A percentile compares a stretch with the other conserved stretches of the same genome.
phyloP scores from a whole-genome alignment of 768 basidiomycete species.

The Sistotremastrum suecicum region DNA sequence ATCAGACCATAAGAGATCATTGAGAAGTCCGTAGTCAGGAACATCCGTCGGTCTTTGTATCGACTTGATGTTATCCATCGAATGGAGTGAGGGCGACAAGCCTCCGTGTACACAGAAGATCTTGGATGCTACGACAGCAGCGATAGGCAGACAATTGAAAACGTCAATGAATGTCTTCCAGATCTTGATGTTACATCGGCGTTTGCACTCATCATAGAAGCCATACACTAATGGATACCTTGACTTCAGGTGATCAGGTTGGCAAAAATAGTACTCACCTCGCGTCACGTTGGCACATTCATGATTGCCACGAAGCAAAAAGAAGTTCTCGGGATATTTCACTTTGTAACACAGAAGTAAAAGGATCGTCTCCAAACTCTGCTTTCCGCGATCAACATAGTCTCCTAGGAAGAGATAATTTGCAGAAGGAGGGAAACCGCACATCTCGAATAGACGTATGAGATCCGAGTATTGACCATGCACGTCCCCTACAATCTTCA shows the following conservation, averaged over 20 bases:
- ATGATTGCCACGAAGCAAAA: slow-evolving; percentile 93
- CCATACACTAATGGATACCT: slow-evolving; percentile 63
- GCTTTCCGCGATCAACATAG: slow-evolving; percentile 98
- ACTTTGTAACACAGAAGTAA: slow-evolving; percentile 97
- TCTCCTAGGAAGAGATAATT: slow-evolving; percentile 99
- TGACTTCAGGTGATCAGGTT: slow-evolving; percentile 7
- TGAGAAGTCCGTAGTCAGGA: slow-evolving; percentile 93
- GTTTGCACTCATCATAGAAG: slow-evolving; percentile 99
- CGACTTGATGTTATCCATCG: slow-evolving; percentile 98
- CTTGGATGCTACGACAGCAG: slow-evolving; percentile 96
- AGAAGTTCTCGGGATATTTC: slow-evolving; percentile 99
- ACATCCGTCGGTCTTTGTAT: slow-evolving; percentile 98
- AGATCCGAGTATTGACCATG: slow-evolving; percentile 99
- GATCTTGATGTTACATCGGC: slow-evolving; percentile 97
- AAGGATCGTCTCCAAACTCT: slow-evolving; percentile 95
- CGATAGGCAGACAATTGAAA: slow-evolving; percentile 97
- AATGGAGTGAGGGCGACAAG: slow-evolving; percentile 79
- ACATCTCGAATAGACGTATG: slow-evolving; percentile 98
- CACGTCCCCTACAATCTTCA: slow-evolving; percentile 98
- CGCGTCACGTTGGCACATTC: slow-evolving; percentile 98
- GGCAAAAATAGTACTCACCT: slow-evolving; percentile 40
- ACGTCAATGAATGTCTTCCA: slow-evolving; percentile 99
- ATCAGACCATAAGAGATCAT: slow-evolving; percentile 96
- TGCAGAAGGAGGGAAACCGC: slow-evolving; percentile 91
- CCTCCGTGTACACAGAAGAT: slow-evolving; percentile 99